A percentile compares a stretch with the other conserved stretches of the same genome.
Conservation (phyloP, 2,329 filamentous ascomycete species). For the Rutstroemia sp. region DNA sequence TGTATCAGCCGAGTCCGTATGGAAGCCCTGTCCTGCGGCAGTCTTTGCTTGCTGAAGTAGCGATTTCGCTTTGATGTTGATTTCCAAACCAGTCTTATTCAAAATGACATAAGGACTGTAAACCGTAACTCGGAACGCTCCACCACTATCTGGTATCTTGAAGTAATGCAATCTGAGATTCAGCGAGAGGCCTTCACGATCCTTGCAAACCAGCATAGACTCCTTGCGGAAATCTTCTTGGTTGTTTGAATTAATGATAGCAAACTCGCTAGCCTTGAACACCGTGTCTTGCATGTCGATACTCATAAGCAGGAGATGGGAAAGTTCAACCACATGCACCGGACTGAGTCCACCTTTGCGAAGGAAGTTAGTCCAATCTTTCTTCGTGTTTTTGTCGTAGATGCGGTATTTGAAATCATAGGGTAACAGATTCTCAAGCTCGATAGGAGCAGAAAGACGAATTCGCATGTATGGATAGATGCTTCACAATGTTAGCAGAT, state of each 20-base stretch:
- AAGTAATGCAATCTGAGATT: conserved; percentile 86
- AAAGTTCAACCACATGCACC: conserved; percentile 93
- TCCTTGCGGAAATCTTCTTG: conserved; percentile 87
- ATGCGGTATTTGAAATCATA: conserved; percentile 99
- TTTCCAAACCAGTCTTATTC: conserved; percentile 87
- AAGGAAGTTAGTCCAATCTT: conserved; percentile 98
- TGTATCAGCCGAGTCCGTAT: conserved; percentile 38
- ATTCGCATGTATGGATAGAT: conserved; percentile 93
- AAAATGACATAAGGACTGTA: conserved; percentile 92
- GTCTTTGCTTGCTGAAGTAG: conserved; percentile 77
- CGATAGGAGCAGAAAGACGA: conserved; percentile 84
- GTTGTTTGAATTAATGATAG: conserved; percentile 87
- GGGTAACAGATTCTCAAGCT: conserved; percentile 87
- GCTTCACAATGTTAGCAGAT: conserved; percentile 36
- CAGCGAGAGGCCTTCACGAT: conserved; percentile 71
- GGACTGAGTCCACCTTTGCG: conserved; percentile 95
- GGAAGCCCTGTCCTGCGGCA: conserved; percentile 71
- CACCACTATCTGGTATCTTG: conserved; percentile 82
- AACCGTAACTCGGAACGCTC: conserved; percentile 90
- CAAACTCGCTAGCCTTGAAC: conserved; percentile 92
- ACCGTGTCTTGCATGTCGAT: conserved; percentile 95
- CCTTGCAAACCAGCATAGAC: conserved; percentile 70
- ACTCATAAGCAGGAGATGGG: conserved; percentile 84
- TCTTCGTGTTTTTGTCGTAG: conserved; percentile 97
- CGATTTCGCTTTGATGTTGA: conserved; percentile 82